Conservation (phyloP, 306 rosid species). For the Vigna radiata region DNA sequence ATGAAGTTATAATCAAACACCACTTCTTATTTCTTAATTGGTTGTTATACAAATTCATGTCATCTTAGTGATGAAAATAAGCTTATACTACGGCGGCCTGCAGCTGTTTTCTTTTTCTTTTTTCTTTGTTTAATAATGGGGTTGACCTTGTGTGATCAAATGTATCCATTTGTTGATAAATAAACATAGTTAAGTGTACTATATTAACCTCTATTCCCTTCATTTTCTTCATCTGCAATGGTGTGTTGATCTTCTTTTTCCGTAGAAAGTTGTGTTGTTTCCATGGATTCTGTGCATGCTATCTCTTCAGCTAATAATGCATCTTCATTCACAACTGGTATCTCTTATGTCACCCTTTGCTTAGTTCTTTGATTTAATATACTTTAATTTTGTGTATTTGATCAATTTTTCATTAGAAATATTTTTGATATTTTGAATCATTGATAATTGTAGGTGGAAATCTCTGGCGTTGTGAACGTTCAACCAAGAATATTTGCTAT, state of each 20-base stretch:
- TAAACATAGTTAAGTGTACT: no score
- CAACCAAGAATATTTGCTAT: neutral
- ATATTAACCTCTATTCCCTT: neutral
- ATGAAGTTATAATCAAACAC: neutral
- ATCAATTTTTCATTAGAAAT: neutral
- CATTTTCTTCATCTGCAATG: neutral
- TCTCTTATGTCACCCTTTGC: no score
- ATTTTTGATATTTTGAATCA: neutral
- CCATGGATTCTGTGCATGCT: neutral
- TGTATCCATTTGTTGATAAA: neutral
- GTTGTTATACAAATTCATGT: no score
- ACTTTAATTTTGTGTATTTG: neutral
- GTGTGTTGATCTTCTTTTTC: no score
- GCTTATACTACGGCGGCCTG: neutral
- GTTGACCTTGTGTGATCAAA: neutral
- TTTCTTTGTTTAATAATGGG: neutral
- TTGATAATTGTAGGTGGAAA: neutral
- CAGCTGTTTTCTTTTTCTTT: no score
- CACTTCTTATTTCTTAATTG: no score
- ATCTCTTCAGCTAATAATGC: neutral
- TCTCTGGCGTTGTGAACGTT: neutral
- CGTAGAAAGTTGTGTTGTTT: neutral
- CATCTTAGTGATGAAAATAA: neutral
- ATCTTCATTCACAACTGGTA: neutral
- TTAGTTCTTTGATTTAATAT: no score